These are phyloP conservation scores for Sanghuangporus sanghuang DNA, from an alignment of 1,284 basidiomycete species.

Conservation along the genomic window DNA sequence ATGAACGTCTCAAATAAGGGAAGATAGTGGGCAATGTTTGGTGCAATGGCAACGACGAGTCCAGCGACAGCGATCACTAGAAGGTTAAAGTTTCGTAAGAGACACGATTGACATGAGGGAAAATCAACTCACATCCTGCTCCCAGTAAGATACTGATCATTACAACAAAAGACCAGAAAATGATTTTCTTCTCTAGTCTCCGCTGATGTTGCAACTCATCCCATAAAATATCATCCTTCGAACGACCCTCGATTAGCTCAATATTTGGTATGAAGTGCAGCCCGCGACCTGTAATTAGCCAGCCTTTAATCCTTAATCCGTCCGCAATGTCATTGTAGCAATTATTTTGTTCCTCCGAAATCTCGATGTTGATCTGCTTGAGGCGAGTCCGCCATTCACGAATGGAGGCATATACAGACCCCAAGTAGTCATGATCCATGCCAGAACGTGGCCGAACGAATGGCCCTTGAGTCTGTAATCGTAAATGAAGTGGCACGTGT, in stretches of 20 bases:
- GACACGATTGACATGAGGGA: background rate
- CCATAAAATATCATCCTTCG: slow-evolving; percentile 80
- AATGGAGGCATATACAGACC: slow-evolving; percentile 61
- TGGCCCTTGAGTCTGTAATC: slow-evolving; percentile 61
- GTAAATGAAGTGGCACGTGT: slow-evolving; percentile 58
- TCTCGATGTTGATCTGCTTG: slow-evolving; percentile 67
- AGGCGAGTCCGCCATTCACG: slow-evolving; percentile 61
- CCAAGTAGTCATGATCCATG: slow-evolving; percentile 57
- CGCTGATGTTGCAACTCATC: slow-evolving; percentile 61
- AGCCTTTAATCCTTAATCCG: slow-evolving; percentile 64
- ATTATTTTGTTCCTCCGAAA: slow-evolving; percentile 57
- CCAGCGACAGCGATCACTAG: slow-evolving; percentile 66
- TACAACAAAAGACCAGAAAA: slow-evolving; percentile 53
- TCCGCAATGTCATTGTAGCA: slow-evolving; percentile 67
- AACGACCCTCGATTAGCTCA: slow-evolving; percentile 66
- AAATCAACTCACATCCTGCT: slow-evolving; percentile 49
- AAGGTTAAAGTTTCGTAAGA: slow-evolving; percentile 6
- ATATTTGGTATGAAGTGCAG: slow-evolving; percentile 58
- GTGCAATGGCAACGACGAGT: slow-evolving; percentile 59
- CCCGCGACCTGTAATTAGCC: slow-evolving; percentile 70
- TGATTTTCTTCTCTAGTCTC: slow-evolving; percentile 36
- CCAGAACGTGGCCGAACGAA: slow-evolving; percentile 69
- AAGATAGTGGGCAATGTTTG: slow-evolving; percentile 66
- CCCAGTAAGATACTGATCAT: slow-evolving; percentile 48
- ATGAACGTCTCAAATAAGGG: slow-evolving; percentile 55